Evolutionary conservation across 805 yeast species (phyloP), one percentile per base, ranked within the genome.

Genomic region (Starmerella vaccinii): DNA sequence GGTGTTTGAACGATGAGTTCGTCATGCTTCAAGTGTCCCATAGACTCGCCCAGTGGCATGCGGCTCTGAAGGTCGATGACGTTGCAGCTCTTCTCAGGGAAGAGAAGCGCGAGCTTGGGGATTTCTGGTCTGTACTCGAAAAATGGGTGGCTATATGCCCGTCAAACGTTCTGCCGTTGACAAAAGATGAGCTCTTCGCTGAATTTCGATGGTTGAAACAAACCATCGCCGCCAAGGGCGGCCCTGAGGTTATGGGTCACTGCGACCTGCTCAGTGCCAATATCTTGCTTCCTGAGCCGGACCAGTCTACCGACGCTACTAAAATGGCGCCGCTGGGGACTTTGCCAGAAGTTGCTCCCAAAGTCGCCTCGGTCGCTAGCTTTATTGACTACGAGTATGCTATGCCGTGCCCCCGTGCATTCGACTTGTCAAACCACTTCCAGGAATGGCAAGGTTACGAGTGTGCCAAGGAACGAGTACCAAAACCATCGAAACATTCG

Each of bases 401-500:
- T 76, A 70, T 78, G 54, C 81, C 81, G 10, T 83, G 82, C 2
- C 85, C 87, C 4, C 65, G 88, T 43, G 87, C 84, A 0, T 81
- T 81, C 61, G 88, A 81, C 60, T 78, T 82, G 21, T 82, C 87
- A 13, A 81, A 81, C 57, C 88, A 81, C 64, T 76, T 81, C 56
- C 79, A 80, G 62, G 88, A 81, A 62, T 81, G 89, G 87, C 92
- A 83, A 63, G 92, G 92, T 2, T 82, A 82, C 58, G 78, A 80
- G 54, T 84, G 92, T 63, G 79, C 80, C 56, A 71, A 75, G 22
- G 63, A 71, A 12, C 74, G 74, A 8, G 80, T 83, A 35, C 87
- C 87, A 0, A 60, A 63, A 7, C 82, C 84, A 1, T 51, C 69
- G 0, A 55, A 52, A 8, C 50, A 61, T 2, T 77, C 79, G 56